phyloP scores from a whole-genome alignment of 2,329 filamentous ascomycete species.

The Monosporascus sp. region DNA sequence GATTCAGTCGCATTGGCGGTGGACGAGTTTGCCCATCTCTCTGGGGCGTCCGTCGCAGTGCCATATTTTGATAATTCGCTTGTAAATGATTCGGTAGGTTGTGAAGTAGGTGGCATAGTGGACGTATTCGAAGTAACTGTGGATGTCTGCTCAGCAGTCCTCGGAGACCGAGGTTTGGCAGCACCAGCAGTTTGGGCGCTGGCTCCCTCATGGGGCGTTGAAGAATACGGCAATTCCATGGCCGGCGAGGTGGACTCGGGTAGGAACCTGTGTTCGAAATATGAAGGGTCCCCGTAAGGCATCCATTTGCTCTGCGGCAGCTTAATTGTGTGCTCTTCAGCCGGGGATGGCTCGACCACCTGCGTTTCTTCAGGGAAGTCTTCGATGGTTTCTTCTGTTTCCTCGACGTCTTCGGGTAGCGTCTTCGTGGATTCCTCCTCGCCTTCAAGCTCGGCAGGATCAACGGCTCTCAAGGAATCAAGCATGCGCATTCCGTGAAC shows the following conservation, averaged over 20 bases:
- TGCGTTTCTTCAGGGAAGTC: slow-evolving; percentile 13
- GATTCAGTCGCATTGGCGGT: slow-evolving; percentile 5
- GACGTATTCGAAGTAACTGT: slow-evolving; percentile 5
- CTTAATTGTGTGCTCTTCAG: slow-evolving; percentile 12
- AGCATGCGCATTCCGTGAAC: slow-evolving; percentile 96
- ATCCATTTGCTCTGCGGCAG: slow-evolving; percentile 17
- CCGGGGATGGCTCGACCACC: slow-evolving; percentile 14
- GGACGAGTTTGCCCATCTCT: slow-evolving; percentile 5
- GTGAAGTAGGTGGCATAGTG: slow-evolving; percentile 6
- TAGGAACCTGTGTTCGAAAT: slow-evolving; percentile 18
- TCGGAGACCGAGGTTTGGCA: slow-evolving; percentile 6
- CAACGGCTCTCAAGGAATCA: slow-evolving; percentile 83
- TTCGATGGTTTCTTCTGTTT: slow-evolving; percentile 16
- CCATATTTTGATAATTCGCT: background rate
- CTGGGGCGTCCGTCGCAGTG: background rate
- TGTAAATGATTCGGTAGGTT: background rate
- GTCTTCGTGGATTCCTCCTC: slow-evolving; percentile 35
- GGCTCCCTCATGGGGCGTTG: slow-evolving; percentile 8
- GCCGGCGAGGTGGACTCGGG: slow-evolving; percentile 10
- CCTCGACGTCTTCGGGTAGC: slow-evolving; percentile 27
- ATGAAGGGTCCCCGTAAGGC: slow-evolving; percentile 22
- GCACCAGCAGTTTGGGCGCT: slow-evolving; percentile 4
- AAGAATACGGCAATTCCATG: slow-evolving; percentile 7
- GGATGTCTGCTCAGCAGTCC: slow-evolving; percentile 10
- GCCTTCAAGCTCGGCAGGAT: slow-evolving; percentile 59